Percentiles rank a stretch among this genome's conserved stretches.
These are phyloP conservation scores for Boletus rex-veris DNA, from an alignment of 768 basidiomycete genomes.

Conservation along the genomic window DNA sequence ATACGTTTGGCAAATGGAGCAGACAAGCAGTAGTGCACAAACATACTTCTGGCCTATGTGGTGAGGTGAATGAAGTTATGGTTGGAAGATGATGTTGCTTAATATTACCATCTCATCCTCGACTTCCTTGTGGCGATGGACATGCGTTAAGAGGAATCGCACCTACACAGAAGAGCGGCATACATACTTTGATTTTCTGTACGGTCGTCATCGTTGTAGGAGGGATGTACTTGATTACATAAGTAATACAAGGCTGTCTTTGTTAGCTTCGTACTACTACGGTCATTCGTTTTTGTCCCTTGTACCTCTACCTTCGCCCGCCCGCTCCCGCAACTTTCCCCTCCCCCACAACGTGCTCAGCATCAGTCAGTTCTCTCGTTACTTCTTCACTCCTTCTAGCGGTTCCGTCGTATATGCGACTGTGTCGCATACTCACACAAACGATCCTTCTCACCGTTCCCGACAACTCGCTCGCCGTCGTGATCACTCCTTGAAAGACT, in stretches of 20 bases:
- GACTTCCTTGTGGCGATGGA: conserved; percentile 58
- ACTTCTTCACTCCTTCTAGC: conserved; percentile 20
- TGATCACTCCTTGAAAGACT: conserved; percentile 14
- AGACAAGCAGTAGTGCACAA: conserved; percentile 11
- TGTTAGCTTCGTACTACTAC: background rate
- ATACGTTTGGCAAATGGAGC: conserved; percentile 8
- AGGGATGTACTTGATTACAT: conserved; percentile 7
- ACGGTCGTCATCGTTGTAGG: conserved; percentile 68
- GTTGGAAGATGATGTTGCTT: conserved; percentile 9
- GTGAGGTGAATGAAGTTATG: conserved; percentile 27
- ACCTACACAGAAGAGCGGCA: conserved; percentile 16
- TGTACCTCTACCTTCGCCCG: conserved; percentile 10
- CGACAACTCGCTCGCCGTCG: conserved; percentile 24
- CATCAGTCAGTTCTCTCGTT: conserved; percentile 21
- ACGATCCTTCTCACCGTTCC: conserved; percentile 25
- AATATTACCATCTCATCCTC: conserved; percentile 92
- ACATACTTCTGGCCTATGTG: conserved; percentile 74
- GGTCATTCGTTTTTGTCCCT: conserved; percentile 4
- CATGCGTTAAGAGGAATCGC: conserved; percentile 8
- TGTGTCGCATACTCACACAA: conserved; percentile 30
- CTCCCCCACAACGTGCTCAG: conserved; percentile 8
- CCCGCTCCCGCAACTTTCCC: conserved; percentile 17
- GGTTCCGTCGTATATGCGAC: conserved; percentile 30
- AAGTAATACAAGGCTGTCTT: conserved; percentile 2
- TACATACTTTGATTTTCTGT: conserved; percentile 78